Evolutionary conservation across 2,329 filamentous ascomycete species (phyloP), one percentile per base, ranked within the genome.

Genomic region (Epichloe bromicola): DNA sequence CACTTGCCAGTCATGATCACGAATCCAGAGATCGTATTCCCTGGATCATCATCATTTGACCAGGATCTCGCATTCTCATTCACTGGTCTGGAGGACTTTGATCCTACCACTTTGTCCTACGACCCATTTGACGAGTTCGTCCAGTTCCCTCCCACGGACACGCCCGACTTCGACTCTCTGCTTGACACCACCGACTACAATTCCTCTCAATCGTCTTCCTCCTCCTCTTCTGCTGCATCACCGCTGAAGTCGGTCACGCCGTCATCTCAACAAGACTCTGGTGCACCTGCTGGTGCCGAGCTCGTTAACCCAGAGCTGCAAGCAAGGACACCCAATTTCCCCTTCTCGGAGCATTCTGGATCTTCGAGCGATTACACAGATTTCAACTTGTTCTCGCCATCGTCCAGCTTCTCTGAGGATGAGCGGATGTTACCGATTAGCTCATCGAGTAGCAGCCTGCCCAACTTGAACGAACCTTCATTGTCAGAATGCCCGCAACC

Each of bases 311-410:
- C 43, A 23, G 48, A 54, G 46, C 47, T 51, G 42, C 53, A 38
- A 15, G 43, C 41, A 38, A 41, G 6, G 2, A 50, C 45, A 36
- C 50, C 46, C 14, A 49, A 52, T 26, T 46, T 74, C 17, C 72
- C 72, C 8, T 75, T 74, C 58, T 63, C 74, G 52, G 54, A 54
- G 17, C 40, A 49, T 4, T 12, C 40, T 50, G 51, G 50, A 52
- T 55, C 49, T 12, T 30, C 46, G 43, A 59, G 38, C 54, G 65
- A 74, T 62, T 79, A 79, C 58, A 64, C 70, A 56, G 76, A 79
- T 65, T 79, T 79, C 66, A 74, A 71, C 59, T 70, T 79, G 15
- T 79, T 71, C 65, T 79, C 75, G 47, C 75, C 76, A 3, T 63
- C 65, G 20, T 70, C 73, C 17, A 68, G 64, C 53, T 70, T 70